Evolutionary conservation across 1,139 yeast species (phyloP), one percentile per base, ranked within the genome.

Genomic region (Candida glucosophila): DNA sequence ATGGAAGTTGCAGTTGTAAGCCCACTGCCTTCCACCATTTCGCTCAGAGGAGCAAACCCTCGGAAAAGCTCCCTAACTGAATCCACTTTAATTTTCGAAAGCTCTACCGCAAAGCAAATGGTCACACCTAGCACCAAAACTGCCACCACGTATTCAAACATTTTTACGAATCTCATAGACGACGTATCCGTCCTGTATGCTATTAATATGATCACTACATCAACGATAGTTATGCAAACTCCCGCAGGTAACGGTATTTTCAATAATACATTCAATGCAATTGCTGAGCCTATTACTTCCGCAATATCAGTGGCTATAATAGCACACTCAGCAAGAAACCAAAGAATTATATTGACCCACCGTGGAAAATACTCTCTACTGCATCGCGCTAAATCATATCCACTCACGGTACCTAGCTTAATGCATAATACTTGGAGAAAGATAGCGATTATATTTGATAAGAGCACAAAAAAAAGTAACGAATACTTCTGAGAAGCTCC

Each of bases 271-370:
- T 82, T 80, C 32, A 82, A 56, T 0, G 93, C 90, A 40, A 82
- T 74, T 4, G 93, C 92, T n/a, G 85, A 73, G 41, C 93, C 94
- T 29, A 82, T 79, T 17, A 82, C 93, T 44, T 82, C 94, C 3
- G 93, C 92, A 6, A 82, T 66, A 58, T 82, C 93, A 0, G 93
- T 82, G 1, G 93, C 85, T 27, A 82, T 71, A 32, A 82, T 81
- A 17, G 93, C 92, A 41, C 69, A 62, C 47, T 82, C 93, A 1
- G 93, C 88, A 32, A 79, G 59, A 22, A 78, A 36, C 69, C 83
- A 82, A 4, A 82, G 36, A 1, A 52, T 35, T 32, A 55, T 46
- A 38, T 78, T 76, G 33, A 78, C 40, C 74, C 78, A 73, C 15
- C 47, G 45, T 3, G 90, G 90, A 16, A 79, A 51, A 44, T 70